These are phyloP conservation scores for Cladorrhinum samala DNA, from an alignment of 495 filamentous ascomycete species.

Conservation along the genomic window DNA sequence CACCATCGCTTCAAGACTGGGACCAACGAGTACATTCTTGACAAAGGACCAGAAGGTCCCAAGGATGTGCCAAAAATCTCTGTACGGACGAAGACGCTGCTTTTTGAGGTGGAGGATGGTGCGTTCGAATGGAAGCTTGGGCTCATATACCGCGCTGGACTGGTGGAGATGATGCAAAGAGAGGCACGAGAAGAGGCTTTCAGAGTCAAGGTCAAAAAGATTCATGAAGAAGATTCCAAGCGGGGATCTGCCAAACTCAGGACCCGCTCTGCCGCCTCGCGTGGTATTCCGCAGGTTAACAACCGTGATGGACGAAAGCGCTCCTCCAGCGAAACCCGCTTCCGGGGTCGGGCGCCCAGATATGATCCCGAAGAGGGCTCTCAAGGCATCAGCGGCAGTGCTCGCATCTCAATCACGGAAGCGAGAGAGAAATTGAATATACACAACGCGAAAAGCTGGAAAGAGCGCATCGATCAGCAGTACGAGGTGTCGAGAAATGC, in stretches of 20 bases:
- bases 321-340: conserved; percentile 21
- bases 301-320: conserved; percentile 46
- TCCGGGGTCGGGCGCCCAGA: conserved; percentile 33
- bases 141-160: conserved; percentile 80
- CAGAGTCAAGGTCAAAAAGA: conserved; percentile 74
- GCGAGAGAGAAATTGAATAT: conserved; percentile 69
- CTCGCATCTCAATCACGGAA: conserved; percentile 63
- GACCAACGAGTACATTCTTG: conserved; percentile 78
- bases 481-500: conserved; percentile 61
- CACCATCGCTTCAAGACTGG: conserved; percentile 84
- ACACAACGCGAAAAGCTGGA: conserved; percentile 88
- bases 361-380: conserved; percentile 76
- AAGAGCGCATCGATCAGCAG: conserved; percentile 76
- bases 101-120: conserved; percentile 92
- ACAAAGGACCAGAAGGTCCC: conserved; percentile 74
- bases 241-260: conserved; percentile 43
- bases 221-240: conserved; percentile 58
- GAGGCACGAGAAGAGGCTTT: conserved; percentile 88
- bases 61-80: conserved; percentile 81
- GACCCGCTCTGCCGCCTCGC: conserved; percentile 43
- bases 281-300: conserved; percentile 38
- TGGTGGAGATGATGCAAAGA: conserved; percentile 83
- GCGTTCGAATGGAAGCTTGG: conserved; percentile 96
- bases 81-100: conserved; percentile 67
- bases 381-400: conserved; percentile 57